Evolutionary conservation across 73 alveolate species (phyloP).

Genomic region (Tetrahymena malaccensis): DNA sequence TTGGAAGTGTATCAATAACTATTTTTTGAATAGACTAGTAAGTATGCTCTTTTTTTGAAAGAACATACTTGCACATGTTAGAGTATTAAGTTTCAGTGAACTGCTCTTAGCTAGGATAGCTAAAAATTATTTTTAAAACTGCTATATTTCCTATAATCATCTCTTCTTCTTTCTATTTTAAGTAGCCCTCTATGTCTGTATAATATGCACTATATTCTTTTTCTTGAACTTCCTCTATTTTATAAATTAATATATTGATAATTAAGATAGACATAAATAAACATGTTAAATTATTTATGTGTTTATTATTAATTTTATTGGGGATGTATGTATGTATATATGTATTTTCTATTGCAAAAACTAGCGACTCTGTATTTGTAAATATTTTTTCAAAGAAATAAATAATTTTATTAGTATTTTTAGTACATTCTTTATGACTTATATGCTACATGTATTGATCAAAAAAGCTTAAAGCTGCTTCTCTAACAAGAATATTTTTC

Average conservation of each 20-base stretch:
- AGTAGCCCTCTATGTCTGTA: not conserved
- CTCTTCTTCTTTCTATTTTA: slow-evolving; percentile 9
- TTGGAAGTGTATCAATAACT: slow-evolving; percentile 34
- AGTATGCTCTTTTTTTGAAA: slow-evolving; percentile 26
- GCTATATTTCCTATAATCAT: slow-evolving; percentile 20
- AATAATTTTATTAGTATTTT: no score
- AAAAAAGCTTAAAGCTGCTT: not conserved
- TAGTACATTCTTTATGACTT: not conserved
- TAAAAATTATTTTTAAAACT: slow-evolving; percentile 10
- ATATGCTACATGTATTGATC: not conserved
- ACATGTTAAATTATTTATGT: no score
- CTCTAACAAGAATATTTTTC: not conserved
- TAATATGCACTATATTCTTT: not conserved
- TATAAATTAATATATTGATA: not conserved
- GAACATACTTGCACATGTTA: slow-evolving; percentile 7
- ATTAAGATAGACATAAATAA: not conserved
- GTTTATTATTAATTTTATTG: no score
- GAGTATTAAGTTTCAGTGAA: not conserved
- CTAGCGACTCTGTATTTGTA: no score
- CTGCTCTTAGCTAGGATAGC: slow-evolving; percentile 22
- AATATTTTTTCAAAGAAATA: not conserved
- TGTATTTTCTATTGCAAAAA: not conserved
- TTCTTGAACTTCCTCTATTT: not conserved
- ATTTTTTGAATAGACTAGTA: not conserved
- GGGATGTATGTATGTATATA: no score